Evolutionary conservation across 2,329 filamentous ascomycete genomes (phyloP).

Genomic region (Madurella fahalii): DNA sequence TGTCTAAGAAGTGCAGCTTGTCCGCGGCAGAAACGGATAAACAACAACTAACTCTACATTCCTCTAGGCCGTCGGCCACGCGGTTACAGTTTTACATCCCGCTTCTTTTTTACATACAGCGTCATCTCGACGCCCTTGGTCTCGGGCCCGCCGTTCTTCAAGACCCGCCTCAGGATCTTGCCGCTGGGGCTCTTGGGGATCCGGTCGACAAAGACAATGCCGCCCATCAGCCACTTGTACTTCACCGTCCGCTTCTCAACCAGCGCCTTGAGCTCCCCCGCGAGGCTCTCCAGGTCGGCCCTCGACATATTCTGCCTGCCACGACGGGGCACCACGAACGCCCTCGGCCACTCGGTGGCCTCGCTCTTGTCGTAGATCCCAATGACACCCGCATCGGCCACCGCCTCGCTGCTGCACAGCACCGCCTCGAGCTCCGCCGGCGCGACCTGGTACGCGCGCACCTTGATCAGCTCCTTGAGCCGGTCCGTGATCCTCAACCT

Average conservation of each 20-base stretch:
- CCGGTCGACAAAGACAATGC: slow-evolving; percentile 60
- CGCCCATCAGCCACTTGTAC: slow-evolving; percentile 65
- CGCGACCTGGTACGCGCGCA: slow-evolving; percentile 41
- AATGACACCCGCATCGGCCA: slow-evolving; percentile 52
- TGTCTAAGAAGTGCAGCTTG: too few species aligned
- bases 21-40: too few species aligned
- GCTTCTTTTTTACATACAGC: slow-evolving; percentile 49
- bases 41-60: too few species aligned
- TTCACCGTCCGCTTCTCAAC: slow-evolving; percentile 56
- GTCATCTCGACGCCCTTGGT: slow-evolving; percentile 36
- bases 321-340: slow-evolving; percentile 46
- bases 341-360: slow-evolving; percentile 57
- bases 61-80: neutral
- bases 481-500: slow-evolving; percentile 66
- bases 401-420: slow-evolving; percentile 31
- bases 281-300: slow-evolving; percentile 41
- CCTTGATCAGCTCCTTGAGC: slow-evolving; percentile 58
- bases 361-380: slow-evolving; percentile 49
- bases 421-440: slow-evolving; percentile 41
- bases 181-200: slow-evolving; percentile 65
- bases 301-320: slow-evolving; percentile 9
- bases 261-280: slow-evolving; percentile 52
- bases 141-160: slow-evolving; percentile 33
- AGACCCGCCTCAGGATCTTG: slow-evolving; percentile 41
- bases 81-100: slow-evolving; percentile 35